Evolutionary conservation across 148 eudicot species (phyloP).

Genomic region (Cornus florida): DNA sequence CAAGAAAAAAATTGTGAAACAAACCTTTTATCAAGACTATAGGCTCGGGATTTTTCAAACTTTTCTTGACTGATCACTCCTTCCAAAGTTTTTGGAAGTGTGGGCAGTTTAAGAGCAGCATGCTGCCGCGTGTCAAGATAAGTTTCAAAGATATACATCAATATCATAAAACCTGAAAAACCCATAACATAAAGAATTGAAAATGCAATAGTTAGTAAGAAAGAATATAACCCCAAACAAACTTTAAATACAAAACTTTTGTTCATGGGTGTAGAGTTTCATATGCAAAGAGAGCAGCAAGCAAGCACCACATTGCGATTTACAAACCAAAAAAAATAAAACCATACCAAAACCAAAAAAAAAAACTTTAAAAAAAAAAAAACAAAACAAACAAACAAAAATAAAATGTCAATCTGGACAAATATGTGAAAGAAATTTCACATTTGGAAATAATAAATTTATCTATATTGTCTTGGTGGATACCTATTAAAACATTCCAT

Average conservation of each 20-base stretch:
- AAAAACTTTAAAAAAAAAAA: no score
- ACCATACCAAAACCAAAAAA: no score
- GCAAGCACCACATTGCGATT: background rate
- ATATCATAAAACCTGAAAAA: constrained; percentile 82
- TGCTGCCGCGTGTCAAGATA: constrained; percentile 87
- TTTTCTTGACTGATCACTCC: constrained; percentile 93
- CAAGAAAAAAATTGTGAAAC: background rate
- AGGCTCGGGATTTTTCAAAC: constrained; percentile 91
- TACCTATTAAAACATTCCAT: background rate
- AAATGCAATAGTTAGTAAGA: background rate
- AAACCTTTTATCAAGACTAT: constrained; percentile 96
- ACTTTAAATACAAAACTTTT: background rate
- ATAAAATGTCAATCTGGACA: no score
- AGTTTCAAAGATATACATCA: constrained; percentile 85
- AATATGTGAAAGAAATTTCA: background rate
- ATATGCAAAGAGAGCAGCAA: background rate
- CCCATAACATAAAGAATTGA: background rate
- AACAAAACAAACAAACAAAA: no score
- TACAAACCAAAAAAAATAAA: no score
- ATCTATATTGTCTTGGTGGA: no score
- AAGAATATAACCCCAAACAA: background rate
- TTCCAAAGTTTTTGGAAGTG: constrained; percentile 77
- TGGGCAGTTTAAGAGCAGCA: constrained; percentile 76
- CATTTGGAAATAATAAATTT: background rate
- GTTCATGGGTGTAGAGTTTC: background rate